phyloP scores from a whole-genome alignment of 257 asterid species.

The Buddleja alternifolia region DNA sequence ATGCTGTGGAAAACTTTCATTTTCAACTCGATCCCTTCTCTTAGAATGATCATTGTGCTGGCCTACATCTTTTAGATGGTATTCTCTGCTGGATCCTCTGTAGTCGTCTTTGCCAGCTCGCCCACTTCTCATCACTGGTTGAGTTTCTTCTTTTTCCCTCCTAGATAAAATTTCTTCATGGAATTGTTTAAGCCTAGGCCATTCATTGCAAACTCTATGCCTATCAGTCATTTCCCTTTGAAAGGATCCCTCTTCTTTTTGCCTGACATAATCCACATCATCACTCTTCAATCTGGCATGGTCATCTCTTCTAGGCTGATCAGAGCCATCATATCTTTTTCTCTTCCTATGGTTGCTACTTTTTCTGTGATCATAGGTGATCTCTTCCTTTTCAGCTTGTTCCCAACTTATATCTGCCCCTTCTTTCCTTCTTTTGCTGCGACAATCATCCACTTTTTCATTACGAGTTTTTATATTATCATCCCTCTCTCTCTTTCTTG shows the following conservation, averaged over 20 bases:
- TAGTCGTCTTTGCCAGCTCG: slow-evolving; percentile 70
- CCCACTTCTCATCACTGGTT: slow-evolving; percentile 57
- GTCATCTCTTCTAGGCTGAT: slow-evolving; percentile 75
- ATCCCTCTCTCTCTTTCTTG: slow-evolving; percentile 67
- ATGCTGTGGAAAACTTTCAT: slow-evolving; percentile 58
- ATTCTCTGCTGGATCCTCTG: slow-evolving; percentile 69
- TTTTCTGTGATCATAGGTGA: slow-evolving; percentile 58
- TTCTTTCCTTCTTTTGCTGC: slow-evolving; percentile 77
- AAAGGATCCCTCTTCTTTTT: slow-evolving; percentile 66
- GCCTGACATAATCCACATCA: slow-evolving; percentile 62
- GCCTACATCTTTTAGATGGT: slow-evolving; percentile 59
- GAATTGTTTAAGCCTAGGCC: slow-evolving; percentile 75
- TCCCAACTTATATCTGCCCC: slow-evolving; percentile 55
- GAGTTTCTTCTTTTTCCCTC: slow-evolving; percentile 78
- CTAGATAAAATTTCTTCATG: slow-evolving; percentile 64
- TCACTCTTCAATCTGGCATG: slow-evolving; percentile 62
- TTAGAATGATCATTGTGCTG: slow-evolving; percentile 64
- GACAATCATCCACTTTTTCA: slow-evolving; percentile 59
- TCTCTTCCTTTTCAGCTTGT: slow-evolving; percentile 62
- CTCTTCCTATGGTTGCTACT: slow-evolving; percentile 66
- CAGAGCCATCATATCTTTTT: slow-evolving; percentile 79
- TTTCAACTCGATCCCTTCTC: slow-evolving; percentile 76
- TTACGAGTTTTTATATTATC: slow-evolving; percentile 54
- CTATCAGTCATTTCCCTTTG: slow-evolving; percentile 77
- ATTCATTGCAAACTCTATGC: slow-evolving; percentile 81